These are phyloP conservation scores for Anthracocystis panici-leucophaei DNA, from an alignment of 1,284 basidiomycete genomes.

Conservation along the genomic window DNA sequence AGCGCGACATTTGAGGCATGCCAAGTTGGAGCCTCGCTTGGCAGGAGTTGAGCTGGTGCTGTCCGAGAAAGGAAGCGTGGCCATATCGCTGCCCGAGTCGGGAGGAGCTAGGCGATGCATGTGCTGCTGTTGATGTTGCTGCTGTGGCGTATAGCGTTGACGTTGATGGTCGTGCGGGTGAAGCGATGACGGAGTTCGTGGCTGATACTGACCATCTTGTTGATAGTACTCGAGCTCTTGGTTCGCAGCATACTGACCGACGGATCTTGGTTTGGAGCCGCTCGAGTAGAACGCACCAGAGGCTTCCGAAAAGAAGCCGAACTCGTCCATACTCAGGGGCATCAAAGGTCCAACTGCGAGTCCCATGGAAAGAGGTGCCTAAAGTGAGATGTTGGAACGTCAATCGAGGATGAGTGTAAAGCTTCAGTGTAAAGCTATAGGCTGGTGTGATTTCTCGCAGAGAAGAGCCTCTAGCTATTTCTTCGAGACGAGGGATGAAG, in stretches of 20 bases:
- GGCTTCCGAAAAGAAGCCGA: slow-evolving; percentile 42
- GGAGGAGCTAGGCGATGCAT: slow-evolving; percentile 6
- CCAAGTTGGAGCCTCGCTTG: slow-evolving; percentile 48
- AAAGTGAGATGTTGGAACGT: neutral
- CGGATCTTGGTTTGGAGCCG: slow-evolving; percentile 2
- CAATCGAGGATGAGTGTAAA: too few relatives aligned
- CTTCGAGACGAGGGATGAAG: too few relatives aligned
- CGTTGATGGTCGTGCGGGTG: slow-evolving; percentile 3
- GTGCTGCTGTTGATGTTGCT: slow-evolving; percentile 24
- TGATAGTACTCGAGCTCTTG: slow-evolving; percentile 5
- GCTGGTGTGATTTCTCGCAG: too few relatives aligned
- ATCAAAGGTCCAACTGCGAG: slow-evolving; percentile 10
- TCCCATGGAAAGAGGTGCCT: slow-evolving; percentile 20
- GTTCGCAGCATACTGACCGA: slow-evolving; percentile 7
- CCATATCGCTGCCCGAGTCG: slow-evolving; percentile 1
- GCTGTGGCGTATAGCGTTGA: slow-evolving; percentile 3
- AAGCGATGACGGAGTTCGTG: neutral
- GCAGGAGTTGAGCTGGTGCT: slow-evolving; percentile 8
- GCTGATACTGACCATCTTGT: slow-evolving; percentile 1
- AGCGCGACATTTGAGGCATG: slow-evolving; percentile 50
- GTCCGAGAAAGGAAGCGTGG: neutral
- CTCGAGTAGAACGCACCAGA: slow-evolving; percentile 18
- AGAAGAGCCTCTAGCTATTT: neutral
- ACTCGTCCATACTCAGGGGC: slow-evolving; percentile 39
- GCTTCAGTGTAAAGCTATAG: too few relatives aligned